These are phyloP conservation scores for Solanum hybrid DNA, from an alignment of 305 asterid species.

Conservation along the genomic window DNA sequence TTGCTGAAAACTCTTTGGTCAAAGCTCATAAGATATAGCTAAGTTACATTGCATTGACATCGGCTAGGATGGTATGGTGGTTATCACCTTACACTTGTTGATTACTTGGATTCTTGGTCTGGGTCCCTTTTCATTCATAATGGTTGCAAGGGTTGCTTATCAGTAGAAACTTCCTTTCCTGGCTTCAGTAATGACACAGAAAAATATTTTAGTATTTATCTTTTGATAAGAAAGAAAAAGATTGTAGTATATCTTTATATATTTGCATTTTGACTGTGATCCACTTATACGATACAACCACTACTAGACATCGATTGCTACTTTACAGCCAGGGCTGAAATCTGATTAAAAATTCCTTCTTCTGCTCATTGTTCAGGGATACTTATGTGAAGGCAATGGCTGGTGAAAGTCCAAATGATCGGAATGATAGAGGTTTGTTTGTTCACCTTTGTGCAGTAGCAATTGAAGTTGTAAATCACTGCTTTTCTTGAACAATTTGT, in stretches of 20 bases:
- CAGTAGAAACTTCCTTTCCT: background rate
- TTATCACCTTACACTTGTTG: background rate
- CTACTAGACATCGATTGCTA: background rate
- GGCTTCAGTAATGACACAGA: background rate
- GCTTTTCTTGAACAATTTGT: background rate
- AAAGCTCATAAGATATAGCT: background rate
- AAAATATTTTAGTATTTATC: background rate
- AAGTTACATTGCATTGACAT: background rate
- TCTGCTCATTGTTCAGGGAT: conserved; percentile 43
- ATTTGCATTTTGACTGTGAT: background rate
- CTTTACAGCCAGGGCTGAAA: background rate
- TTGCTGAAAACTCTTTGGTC: background rate
- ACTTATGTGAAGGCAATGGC: conserved; percentile 73
- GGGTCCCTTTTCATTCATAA: background rate
- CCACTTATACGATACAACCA: background rate
- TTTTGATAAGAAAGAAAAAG: background rate
- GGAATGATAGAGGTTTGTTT: conserved; percentile 88
- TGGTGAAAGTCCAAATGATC: conserved; percentile 92
- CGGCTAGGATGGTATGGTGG: background rate
- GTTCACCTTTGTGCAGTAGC: background rate
- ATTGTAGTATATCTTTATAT: background rate
- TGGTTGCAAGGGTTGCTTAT: background rate
- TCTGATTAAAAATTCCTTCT: background rate
- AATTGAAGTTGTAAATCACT: background rate
- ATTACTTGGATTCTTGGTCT: background rate